These are phyloP conservation scores for Aspergillus felis DNA, from an alignment of 2,329 filamentous ascomycete species.

Conservation along the genomic window DNA sequence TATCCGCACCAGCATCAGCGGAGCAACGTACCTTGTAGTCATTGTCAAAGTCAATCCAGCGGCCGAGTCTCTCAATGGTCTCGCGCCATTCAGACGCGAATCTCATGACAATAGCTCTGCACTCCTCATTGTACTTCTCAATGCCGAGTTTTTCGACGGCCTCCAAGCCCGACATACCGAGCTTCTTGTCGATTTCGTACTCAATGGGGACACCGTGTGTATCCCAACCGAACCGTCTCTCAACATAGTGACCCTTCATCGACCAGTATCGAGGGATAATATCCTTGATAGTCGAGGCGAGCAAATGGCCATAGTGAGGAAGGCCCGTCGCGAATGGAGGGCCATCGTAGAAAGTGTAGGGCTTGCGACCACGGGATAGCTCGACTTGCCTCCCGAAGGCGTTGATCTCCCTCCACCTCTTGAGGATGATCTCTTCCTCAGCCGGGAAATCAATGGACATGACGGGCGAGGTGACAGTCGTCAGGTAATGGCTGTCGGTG, in stretches of 20 bases:
- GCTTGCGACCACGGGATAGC: slow-evolving; percentile 74
- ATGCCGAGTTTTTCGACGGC: slow-evolving; percentile 84
- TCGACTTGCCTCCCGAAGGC: slow-evolving; percentile 87
- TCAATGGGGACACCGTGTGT: slow-evolving; percentile 93
- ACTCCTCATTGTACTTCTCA: slow-evolving; percentile 86
- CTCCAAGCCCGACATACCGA: slow-evolving; percentile 81
- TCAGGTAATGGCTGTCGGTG: slow-evolving; percentile 13
- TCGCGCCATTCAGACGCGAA: slow-evolving; percentile 82
- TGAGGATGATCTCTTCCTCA: slow-evolving; percentile 81
- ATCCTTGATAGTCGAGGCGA: slow-evolving; percentile 94
- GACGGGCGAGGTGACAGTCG: slow-evolving; percentile 26
- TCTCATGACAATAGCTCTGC: slow-evolving; percentile 87
- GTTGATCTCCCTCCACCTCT: slow-evolving; percentile 85
- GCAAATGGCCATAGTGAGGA: slow-evolving; percentile 70
- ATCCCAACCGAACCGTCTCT: slow-evolving; percentile 92
- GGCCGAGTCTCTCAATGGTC: slow-evolving; percentile 81
- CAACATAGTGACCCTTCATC: slow-evolving; percentile 92
- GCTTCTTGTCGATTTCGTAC: slow-evolving; percentile 95
- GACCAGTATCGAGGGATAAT: slow-evolving; percentile 96
- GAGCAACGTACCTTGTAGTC: slow-evolving; percentile 71
- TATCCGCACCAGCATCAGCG: not conserved
- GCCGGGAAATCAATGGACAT: slow-evolving; percentile 92
- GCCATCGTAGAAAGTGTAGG: slow-evolving; percentile 94
- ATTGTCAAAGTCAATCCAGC: slow-evolving; percentile 98
- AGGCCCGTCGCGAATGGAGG: slow-evolving; percentile 72